phyloP scores from a whole-genome alignment of 164 flowering plant species.

The Litsea cubeba region DNA sequence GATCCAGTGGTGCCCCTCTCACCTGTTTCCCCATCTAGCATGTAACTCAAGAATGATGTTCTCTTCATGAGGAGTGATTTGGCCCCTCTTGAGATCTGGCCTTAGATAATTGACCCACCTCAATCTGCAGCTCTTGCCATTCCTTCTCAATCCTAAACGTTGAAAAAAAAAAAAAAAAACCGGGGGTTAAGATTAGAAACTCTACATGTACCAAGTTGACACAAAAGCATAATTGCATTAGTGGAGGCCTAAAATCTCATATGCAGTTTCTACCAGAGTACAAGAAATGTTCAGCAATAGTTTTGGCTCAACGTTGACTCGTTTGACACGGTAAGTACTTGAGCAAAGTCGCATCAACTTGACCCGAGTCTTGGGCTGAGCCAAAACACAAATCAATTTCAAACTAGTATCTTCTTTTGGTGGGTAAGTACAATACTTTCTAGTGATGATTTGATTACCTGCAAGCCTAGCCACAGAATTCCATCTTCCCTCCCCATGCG shows the following conservation, averaged over 20 bases:
- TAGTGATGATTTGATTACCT: slow-evolving; percentile 34
- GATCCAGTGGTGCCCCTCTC: neutral
- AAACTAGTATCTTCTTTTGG: neutral
- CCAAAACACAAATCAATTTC: neutral
- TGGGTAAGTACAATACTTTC: neutral
- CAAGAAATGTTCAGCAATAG: neutral
- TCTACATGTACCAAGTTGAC: neutral
- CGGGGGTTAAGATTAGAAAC: neutral
- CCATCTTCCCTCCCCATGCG: slow-evolving; percentile 95
- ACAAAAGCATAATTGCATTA: no score
- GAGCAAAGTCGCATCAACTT: neutral
- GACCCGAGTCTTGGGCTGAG: neutral
- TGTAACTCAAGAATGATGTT: slow-evolving; percentile 67
- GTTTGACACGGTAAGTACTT: neutral
- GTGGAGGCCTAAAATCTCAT: no score
- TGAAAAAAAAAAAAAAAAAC: neutral
- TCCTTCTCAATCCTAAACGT: slow-evolving; percentile 65
- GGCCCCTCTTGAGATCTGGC: slow-evolving; percentile 90
- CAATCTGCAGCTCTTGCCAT: slow-evolving; percentile 88
- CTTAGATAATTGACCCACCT: slow-evolving; percentile 92
- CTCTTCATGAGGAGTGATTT: slow-evolving; percentile 80
- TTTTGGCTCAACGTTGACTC: neutral
- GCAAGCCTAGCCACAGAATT: slow-evolving; percentile 71
- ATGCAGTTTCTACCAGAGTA: neutral
- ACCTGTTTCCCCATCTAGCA: slow-evolving; percentile 95